These are phyloP conservation scores for Paramecium biaurelia DNA, from an alignment of 73 alveolate species.

Conservation along the genomic window DNA sequence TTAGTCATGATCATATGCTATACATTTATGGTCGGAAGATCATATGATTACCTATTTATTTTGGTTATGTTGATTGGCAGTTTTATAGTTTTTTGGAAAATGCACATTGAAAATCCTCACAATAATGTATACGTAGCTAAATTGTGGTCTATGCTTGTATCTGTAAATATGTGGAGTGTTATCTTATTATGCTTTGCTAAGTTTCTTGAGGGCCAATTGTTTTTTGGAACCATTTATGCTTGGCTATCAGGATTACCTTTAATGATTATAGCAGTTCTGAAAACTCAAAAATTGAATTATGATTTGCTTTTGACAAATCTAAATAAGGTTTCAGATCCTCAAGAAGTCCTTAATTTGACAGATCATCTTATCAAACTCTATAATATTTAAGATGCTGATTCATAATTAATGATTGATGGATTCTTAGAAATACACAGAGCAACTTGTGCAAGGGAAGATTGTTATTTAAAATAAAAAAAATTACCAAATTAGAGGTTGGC, in stretches of 20 bases:
- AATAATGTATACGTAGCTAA: slow-evolving; percentile 18
- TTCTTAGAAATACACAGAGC: slow-evolving; percentile 54
- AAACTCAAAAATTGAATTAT: not conserved
- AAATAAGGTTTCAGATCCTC: slow-evolving; percentile 6
- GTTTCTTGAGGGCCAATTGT: slow-evolving; percentile 42
- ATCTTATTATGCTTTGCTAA: slow-evolving; percentile 50
- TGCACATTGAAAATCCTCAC: slow-evolving; percentile 52
- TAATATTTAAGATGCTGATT: not conserved
- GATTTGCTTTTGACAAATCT: slow-evolving; percentile 42
- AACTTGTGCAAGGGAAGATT: slow-evolving; percentile 58
- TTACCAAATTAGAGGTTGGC: slow-evolving; percentile 42
- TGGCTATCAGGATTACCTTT: slow-evolving; percentile 60
- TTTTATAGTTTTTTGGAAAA: not conserved
- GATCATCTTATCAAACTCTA: not conserved
- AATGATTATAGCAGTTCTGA: not conserved
- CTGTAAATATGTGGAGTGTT: slow-evolving; percentile 53
- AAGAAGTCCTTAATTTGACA: not conserved
- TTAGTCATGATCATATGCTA: not conserved
- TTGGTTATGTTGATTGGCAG: slow-evolving; percentile 6
- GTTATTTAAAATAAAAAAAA: slow-evolving; percentile 50
- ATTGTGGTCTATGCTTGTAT: slow-evolving; percentile 32
- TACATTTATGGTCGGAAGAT: not conserved
- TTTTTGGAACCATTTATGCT: slow-evolving; percentile 46
- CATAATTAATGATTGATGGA: slow-evolving; percentile 57
- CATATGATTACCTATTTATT: slow-evolving; percentile 40